phyloP scores from a whole-genome alignment of 306 rosid species.

The Lotus japonicus region DNA sequence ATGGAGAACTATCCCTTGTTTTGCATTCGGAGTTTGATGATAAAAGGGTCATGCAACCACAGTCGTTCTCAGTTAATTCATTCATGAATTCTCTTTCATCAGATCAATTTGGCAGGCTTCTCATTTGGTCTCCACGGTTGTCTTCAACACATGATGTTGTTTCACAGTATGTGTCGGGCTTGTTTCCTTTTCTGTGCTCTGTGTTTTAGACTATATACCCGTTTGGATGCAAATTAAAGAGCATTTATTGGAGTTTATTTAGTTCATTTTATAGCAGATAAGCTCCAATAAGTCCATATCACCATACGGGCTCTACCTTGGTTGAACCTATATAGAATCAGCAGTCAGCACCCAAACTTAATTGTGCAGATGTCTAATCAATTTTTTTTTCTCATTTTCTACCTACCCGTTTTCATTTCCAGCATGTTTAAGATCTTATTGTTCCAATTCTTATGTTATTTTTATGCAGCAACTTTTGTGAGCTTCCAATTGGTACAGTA shows the following conservation, averaged over 20 bases:
- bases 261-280: too few species aligned
- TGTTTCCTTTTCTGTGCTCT: not conserved
- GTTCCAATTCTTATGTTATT: constrained; percentile 15
- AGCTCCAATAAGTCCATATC: too few species aligned
- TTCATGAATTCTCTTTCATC: constrained; percentile 68
- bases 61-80: constrained; percentile 41
- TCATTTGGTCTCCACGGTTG: constrained; percentile 72
- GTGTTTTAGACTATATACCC: not conserved
- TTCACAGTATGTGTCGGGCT: constrained; percentile 47
- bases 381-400: not conserved
- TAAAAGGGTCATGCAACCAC: constrained; percentile 24
- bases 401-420: not conserved
- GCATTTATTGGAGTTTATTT: too few species aligned
- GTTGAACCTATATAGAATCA: too few species aligned
- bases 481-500: constrained; percentile 78
- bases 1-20: constrained; percentile 28
- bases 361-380: not conserved
- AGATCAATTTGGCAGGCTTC: constrained; percentile 67
- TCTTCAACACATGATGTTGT: constrained; percentile 86
- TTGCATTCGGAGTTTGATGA: constrained; percentile 53
- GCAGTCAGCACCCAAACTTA: not conserved
- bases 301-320: too few species aligned
- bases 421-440: not conserved
- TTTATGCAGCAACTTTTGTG: constrained; percentile 64
- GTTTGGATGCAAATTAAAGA: not conserved